Evolutionary conservation across 352 stramenopile genomes (phyloP), one percentile per base, ranked within the genome.

Genomic region (Pythium aphanidermatum): DNA sequence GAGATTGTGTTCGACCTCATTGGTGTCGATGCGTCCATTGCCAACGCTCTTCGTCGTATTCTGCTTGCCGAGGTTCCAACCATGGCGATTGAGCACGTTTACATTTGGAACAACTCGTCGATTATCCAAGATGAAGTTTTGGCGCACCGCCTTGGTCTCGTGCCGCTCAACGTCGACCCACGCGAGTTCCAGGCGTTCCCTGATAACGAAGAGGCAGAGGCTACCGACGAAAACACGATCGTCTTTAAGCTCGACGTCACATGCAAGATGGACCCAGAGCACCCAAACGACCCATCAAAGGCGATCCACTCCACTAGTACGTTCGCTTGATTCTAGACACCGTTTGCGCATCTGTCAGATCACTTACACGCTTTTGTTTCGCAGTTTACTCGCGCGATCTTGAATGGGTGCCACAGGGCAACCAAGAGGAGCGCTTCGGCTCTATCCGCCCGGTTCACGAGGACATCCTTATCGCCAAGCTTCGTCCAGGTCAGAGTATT

Each of bases 391-490:
- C 84, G 11, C 66, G 84, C 45, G 84, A 97, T 55, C 77, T 99
- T n/a, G 80, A 97, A 49, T 98, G 92, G 94, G 70, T 97, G 19
- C 94, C 94, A n/a, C 94, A 98, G 65, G 95, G 96, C 12, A 95
- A 96, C 60, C 95, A 98, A 57, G 80, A 92, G 50, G 86, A 96
- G 55, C 81, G 83, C 7, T 96, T 96, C 42, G 74, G 72, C 14
- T 55, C 63, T 7, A 92, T 92, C 49, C 70, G 83, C 11, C 89
- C 91, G 5, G 86, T 98, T 5, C 72, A 95, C 40, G 90, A 97
- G 60, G 93, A 98, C 65, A 98, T 98, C 60, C 61, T 98, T 48
- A 85, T 99, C 21, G 92, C 93, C 13, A 98, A 98, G 67, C 63
- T 99, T 28, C 81, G 92, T 42, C 94, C 95, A 2, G 95, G 95